Conservation (phyloP, 2,329 filamentous ascomycete species). For the Cercospora sojina region DNA sequence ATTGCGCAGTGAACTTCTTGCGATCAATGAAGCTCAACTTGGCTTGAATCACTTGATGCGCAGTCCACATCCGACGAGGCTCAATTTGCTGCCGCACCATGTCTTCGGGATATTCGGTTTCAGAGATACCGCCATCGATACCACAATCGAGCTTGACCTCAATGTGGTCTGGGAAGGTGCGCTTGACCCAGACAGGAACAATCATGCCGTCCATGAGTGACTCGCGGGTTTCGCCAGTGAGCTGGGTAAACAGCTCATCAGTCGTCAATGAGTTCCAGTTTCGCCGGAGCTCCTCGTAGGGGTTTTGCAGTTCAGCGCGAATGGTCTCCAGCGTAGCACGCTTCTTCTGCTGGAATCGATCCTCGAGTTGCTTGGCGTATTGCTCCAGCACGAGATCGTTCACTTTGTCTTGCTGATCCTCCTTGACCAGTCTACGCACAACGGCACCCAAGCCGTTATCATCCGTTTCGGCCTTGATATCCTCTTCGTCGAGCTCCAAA, state of each 20-base stretch:
- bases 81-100: conserved; percentile 55
- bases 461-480: conserved; percentile 90
- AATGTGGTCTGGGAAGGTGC: conserved; percentile 88
- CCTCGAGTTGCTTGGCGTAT: conserved; percentile 92
- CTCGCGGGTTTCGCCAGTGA: conserved; percentile 87
- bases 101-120: conserved; percentile 74
- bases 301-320: conserved; percentile 84
- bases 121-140: conserved; percentile 82
- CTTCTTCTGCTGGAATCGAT: conserved; percentile 90
- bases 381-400: conserved; percentile 95
- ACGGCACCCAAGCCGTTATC: conserved; percentile 88
- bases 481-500: conserved; percentile 93
- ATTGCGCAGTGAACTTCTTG: conserved; percentile 77
- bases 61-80: conserved; percentile 64
- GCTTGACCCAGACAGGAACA: conserved; percentile 80
- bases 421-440: conserved; percentile 90
- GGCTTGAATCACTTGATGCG: conserved; percentile 81
- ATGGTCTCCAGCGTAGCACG: conserved; percentile 95
- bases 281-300: conserved; percentile 90
- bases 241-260: conserved; percentile 90
- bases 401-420: conserved; percentile 90
- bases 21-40: conserved; percentile 87
- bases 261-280: conserved; percentile 68
- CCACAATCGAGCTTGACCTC: conserved; percentile 93
- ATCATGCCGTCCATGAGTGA: conserved; percentile 88